These are phyloP conservation scores for Wickerhamiella parazyma DNA, from an alignment of 805 yeast species.

Conservation along the genomic window DNA sequence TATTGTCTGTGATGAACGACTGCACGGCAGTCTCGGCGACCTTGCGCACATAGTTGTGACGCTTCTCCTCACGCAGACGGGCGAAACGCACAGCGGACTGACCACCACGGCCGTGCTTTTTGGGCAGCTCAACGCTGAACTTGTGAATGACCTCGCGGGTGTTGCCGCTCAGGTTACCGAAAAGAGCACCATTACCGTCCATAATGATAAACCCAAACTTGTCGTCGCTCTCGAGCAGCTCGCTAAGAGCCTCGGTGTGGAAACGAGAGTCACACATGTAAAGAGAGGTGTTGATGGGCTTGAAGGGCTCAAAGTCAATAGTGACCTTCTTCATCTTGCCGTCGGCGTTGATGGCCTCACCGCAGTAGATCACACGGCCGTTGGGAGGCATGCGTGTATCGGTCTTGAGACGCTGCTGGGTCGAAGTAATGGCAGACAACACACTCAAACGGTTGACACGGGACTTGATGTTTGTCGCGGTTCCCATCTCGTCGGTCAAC, in stretches of 20 bases:
- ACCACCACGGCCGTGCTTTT: conserved; percentile 99
- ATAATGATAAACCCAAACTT: conserved; percentile 93
- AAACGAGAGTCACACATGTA: conserved; percentile 96
- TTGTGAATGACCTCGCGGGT: conserved; percentile 93
- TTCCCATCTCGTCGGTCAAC: conserved; percentile 97
- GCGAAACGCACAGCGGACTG: conserved; percentile 99
- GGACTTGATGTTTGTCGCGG: conserved; percentile 95
- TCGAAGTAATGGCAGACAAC: conserved; percentile 90
- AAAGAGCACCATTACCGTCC: conserved; percentile 98
- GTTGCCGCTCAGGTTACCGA: conserved; percentile 92
- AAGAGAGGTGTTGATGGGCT: conserved; percentile 94
- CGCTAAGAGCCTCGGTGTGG: conserved; percentile 94
- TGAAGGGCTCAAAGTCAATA: conserved; percentile 96
- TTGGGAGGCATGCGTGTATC: conserved; percentile 84
- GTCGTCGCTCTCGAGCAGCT: conserved; percentile 88
- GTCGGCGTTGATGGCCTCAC: conserved; percentile 93
- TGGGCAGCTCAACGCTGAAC: conserved; percentile 94
- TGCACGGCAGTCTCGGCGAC: conserved; percentile 98
- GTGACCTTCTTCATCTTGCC: conserved; percentile 96
- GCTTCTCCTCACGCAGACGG: conserved; percentile 95
- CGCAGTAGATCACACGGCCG: conserved; percentile 94
- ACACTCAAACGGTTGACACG: conserved; percentile 95
- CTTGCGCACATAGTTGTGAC: conserved; percentile 96
- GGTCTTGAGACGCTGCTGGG: conserved; percentile 89
- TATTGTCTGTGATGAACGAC: conserved; percentile 87